These are phyloP conservation scores for Meyerozyma sp. DNA, from an alignment of 1,139 yeast species.

Conservation along the genomic window DNA sequence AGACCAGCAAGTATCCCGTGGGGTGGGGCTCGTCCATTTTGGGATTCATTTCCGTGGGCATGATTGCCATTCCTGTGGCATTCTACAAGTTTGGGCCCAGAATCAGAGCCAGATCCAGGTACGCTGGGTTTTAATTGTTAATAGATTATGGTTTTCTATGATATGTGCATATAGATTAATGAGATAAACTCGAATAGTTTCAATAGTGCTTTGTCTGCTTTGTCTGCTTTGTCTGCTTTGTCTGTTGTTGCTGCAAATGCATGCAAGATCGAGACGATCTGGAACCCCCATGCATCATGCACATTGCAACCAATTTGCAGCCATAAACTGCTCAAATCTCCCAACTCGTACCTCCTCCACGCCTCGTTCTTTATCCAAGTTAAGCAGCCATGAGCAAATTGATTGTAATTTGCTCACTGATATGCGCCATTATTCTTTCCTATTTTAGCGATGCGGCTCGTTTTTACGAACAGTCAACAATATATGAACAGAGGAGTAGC, in stretches of 20 bases:
- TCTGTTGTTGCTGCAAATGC: too few species aligned
- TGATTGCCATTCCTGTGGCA: conserved; percentile 43
- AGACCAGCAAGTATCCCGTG: conserved; percentile 42
- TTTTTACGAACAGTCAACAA: background rate
- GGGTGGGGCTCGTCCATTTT: conserved; percentile 52
- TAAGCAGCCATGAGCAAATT: background rate
- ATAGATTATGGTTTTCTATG: too few species aligned
- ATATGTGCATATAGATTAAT: background rate
- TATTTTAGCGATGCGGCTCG: background rate
- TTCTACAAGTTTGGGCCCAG: conserved; percentile 46
- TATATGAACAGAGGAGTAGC: background rate
- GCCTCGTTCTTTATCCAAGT: background rate
- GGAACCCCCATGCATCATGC: too few species aligned
- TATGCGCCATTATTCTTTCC: background rate
- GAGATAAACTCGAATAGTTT: too few species aligned
- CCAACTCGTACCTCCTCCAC: too few species aligned
- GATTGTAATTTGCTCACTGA: background rate
- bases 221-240: too few species aligned
- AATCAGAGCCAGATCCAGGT: conserved; percentile 43
- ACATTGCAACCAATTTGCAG: too few species aligned
- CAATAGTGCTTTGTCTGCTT: too few species aligned
- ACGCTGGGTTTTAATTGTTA: conserved; percentile 15
- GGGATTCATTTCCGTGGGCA: conserved; percentile 34
- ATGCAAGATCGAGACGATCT: too few species aligned
- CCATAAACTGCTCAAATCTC: too few species aligned